Percentiles rank a stretch among this genome's conserved stretches.
These are phyloP conservation scores for Lentinus tigrinus DNA, from an alignment of 768 basidiomycete species.

Conservation along the genomic window DNA sequence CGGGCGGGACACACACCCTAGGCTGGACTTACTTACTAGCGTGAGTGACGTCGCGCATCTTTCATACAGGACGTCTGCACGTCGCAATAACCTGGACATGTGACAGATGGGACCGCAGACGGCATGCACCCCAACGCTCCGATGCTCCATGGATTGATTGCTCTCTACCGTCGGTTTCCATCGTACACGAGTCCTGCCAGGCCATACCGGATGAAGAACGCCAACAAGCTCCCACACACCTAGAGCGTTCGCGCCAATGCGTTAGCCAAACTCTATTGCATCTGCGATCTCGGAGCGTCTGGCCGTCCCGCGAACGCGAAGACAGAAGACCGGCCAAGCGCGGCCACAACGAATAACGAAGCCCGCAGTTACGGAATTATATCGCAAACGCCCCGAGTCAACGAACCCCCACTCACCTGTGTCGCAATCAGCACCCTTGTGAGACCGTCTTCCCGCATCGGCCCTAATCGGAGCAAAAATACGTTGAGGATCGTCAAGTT, in stretches of 20 bases:
- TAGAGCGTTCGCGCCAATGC: constrained; percentile 28
- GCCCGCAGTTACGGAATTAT: no score
- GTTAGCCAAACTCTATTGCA: neutral
- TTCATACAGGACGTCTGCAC: no score
- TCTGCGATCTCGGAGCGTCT: neutral
- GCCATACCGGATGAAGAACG: constrained; percentile 88
- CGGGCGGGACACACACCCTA: no score
- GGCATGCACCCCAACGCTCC: neutral
- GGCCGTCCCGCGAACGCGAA: no score
- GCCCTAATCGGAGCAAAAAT: constrained; percentile 75
- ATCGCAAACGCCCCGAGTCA: no score
- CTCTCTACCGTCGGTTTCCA: constrained; percentile 72
- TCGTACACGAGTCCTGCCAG: constrained; percentile 89
- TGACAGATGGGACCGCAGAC: no score
- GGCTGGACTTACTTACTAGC: no score
- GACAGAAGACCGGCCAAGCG: no score
- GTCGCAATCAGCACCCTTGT: constrained; percentile 69
- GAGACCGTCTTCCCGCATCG: constrained; percentile 81
- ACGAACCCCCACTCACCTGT: constrained; percentile 50
- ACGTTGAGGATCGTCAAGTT: constrained; percentile 93
- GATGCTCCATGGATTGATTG: neutral
- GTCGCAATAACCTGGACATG: no score
- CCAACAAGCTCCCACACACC: constrained; percentile 74
- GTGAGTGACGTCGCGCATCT: no score
- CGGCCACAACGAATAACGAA: no score